Base-by-base conservation (phyloP, 805 yeast species). In the Debaryomyces maramus region DNA sequence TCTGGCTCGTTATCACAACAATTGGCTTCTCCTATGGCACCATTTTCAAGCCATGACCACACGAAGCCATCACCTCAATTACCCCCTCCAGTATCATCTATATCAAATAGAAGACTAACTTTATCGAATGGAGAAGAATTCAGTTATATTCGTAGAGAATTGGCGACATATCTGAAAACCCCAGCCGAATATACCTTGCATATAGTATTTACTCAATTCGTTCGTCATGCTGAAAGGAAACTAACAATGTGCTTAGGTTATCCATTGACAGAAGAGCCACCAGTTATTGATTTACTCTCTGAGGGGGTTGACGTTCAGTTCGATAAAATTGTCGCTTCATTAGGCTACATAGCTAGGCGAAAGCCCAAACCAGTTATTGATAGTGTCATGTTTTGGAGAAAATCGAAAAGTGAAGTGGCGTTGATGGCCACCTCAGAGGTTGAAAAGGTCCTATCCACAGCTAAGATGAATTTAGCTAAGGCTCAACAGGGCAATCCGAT, bases 371-470 rank as follows among this genome's bases (percentile, higher is more conserved):
- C 97, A 0, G 97, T 93, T 1, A 89, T 95, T 23, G 99, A 93
- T 60, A 88, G 96, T 5, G 96, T 93, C 44, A 90, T 93, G 98
- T 90, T 87, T 58, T 93, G 99, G 99, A 76, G 98, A 44, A 88
- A 91, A 58, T 80, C 91, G 2, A 93, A 93, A 60, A 82, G 95
- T 10, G 98, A 91, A 52, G 83, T 85, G 3, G 88, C 95, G 2
- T 53, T 65, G 4, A 54, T 70, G 61, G 75, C 75, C 3, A 67
- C 71, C 2, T 45, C 56, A 1, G 75, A 70, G 39, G 67, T 70
- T 11, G 75, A 70, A 29, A 55, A 58, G 32, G 55, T 55, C 2
- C 32, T 61, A 21, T 32, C 41, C 11, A 41, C 46, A 2, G 77
- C 79, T 20, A 67, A 76, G 61, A 80, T 85, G 1, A 73, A 39